Percentiles rank a stretch among this genome's conserved stretches.
phyloP scores from a whole-genome alignment of 441 rosid species.

The Biscutella laevigata region DNA sequence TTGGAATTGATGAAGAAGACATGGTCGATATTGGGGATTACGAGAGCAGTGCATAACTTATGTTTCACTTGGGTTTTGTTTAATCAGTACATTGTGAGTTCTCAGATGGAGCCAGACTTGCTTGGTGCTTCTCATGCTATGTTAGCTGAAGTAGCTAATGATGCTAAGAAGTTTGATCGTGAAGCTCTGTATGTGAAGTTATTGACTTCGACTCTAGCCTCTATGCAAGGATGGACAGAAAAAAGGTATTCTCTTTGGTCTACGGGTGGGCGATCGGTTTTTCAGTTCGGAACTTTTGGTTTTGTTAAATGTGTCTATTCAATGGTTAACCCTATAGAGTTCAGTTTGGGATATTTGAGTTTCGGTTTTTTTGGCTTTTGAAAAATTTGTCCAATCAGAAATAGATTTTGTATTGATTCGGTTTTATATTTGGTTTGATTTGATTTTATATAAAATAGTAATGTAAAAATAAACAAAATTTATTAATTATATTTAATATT shows the following conservation, averaged over 20 bases:
- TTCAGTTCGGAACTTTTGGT: no score
- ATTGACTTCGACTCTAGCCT: conserved; percentile 46
- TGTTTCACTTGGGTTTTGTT: conserved; percentile 81
- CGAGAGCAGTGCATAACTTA: conserved; percentile 48
- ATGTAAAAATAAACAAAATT: no score
- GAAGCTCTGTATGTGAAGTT: conserved; percentile 57
- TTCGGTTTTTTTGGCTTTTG: no score
- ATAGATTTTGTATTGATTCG: no score
- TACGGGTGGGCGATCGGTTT: no score
- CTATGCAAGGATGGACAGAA: conserved; percentile 82
- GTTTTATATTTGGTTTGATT: no score
- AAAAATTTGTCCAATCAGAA: no score
- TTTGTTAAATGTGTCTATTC: no score
- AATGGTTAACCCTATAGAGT: no score
- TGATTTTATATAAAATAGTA: no score
- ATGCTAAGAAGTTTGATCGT: conserved; percentile 58
- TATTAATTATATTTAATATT: no score
- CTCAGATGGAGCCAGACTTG: conserved; percentile 66
- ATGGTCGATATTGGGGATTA: conserved; percentile 74
- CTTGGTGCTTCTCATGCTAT: conserved; percentile 61
- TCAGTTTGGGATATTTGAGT: no score
- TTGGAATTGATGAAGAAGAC: conserved; percentile 84
- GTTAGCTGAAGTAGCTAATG: conserved; percentile 67
- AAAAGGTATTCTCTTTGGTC: conserved; percentile 39
- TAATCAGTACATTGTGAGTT: conserved; percentile 56